Percentiles rank a stretch among this genome's conserved stretches.
phyloP scores from a whole-genome alignment of 148 eudicot genomes.

The Camellia japonica region DNA sequence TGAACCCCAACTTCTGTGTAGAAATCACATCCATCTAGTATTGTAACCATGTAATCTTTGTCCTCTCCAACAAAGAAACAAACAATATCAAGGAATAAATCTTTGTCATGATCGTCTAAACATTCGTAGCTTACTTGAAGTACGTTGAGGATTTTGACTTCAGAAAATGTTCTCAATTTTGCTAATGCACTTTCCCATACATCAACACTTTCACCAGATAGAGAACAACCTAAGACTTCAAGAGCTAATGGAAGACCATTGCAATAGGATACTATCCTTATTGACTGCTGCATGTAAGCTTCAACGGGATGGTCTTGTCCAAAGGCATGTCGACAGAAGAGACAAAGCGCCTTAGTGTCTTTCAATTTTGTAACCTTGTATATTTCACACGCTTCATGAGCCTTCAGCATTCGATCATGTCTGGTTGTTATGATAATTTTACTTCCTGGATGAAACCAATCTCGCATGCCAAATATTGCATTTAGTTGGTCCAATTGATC shows the following conservation, averaged over 20 bases:
- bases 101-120: neutral
- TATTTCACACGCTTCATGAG: neutral
- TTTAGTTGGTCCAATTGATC: too few relatives aligned
- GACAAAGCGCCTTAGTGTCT: neutral
- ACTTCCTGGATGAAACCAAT: neutral
- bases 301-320: slow-evolving; percentile 7
- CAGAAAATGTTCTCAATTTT: neutral
- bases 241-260: slow-evolving; percentile 18
- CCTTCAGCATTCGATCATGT: neutral
- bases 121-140: too few relatives aligned
- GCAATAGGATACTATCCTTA: neutral
- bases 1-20: too few relatives aligned
- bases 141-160: neutral
- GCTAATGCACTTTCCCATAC: neutral
- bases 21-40: neutral
- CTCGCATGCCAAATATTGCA: neutral
- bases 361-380: neutral
- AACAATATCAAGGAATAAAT: neutral
- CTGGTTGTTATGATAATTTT: slow-evolving; percentile 3
- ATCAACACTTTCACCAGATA: neutral
- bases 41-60: neutral
- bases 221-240: slow-evolving; percentile 13
- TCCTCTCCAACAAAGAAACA: neutral
- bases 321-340: slow-evolving; percentile 9
- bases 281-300: slow-evolving; percentile 8